phyloP scores from a whole-genome alignment of 2,329 filamentous ascomycete genomes.

The Microcyclospora pomicola region DNA sequence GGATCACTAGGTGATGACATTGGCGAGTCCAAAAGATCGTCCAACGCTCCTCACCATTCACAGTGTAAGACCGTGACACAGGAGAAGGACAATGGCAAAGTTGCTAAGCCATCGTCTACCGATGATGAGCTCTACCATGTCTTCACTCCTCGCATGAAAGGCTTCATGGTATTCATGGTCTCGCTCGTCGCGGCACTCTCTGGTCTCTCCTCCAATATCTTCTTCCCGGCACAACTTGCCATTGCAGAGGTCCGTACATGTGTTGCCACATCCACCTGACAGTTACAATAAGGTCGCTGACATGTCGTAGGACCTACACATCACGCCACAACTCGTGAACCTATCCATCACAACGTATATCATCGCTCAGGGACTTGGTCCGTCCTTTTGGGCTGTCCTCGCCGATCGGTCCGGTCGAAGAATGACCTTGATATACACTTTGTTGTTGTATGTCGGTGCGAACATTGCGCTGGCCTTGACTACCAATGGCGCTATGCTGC shows the following conservation, averaged over 20 bases:
- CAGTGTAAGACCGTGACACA: no score
- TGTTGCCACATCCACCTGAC: not conserved
- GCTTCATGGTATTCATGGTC: conserved; percentile 1
- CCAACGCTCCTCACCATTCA: no score
- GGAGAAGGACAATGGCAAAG: no score
- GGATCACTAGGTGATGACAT: no score
- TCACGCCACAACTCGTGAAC: conserved; percentile 26
- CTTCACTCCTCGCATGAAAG: not conserved
- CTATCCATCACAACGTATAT: conserved; percentile 46
- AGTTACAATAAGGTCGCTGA: not conserved
- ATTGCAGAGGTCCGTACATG: conserved; percentile 2
- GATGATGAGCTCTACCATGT: not conserved
- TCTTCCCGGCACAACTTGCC: conserved; percentile 1
- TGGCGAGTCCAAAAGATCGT: no score
- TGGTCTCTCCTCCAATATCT: conserved; percentile 2
- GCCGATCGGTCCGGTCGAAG: conserved; percentile 16
- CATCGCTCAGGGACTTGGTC: conserved; percentile 34
- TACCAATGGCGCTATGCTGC: conserved; percentile 13
- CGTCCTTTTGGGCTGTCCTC: conserved; percentile 16
- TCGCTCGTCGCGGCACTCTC: conserved; percentile 2
- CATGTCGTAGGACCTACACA: not conserved
- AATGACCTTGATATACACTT: conserved; percentile 15
- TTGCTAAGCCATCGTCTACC: no score
- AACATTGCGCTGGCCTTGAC: conserved; percentile 16
- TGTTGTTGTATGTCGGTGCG: conserved; percentile 16